Conservation (phyloP, 2,329 filamentous ascomycete species). For the Elsinoe ampelina region DNA sequence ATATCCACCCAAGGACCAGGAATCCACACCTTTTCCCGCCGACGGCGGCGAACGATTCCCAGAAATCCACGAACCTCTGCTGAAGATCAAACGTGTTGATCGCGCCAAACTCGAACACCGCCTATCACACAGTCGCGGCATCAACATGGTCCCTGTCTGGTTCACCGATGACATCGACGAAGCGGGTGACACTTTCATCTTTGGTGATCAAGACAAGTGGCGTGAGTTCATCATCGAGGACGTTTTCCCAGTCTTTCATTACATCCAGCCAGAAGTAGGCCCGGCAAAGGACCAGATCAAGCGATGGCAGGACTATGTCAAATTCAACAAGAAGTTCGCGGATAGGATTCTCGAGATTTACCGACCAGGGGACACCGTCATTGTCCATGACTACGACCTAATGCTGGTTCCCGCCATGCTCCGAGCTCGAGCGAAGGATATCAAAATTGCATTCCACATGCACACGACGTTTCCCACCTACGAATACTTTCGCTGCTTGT, state of each 20-base stretch:
- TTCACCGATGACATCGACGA: constrained; percentile 67
- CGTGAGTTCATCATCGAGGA: constrained; percentile 84
- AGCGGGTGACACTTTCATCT: constrained; percentile 52
- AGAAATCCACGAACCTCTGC: constrained; percentile 42
- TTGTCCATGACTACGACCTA: constrained; percentile 91
- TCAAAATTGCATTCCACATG: constrained; percentile 91
- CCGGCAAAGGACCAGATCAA: constrained; percentile 73
- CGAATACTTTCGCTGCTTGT: constrained; percentile 85
- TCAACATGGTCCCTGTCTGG: constrained; percentile 82
- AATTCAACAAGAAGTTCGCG: constrained; percentile 86
- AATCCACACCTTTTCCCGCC: constrained; percentile 70
- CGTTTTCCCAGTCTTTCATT: constrained; percentile 87
- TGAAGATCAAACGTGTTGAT: constrained; percentile 62
- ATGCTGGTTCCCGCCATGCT: constrained; percentile 82
- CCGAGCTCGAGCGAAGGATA: constrained; percentile 73
- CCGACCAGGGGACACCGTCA: constrained; percentile 83
- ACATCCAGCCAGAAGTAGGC: constrained; percentile 85
- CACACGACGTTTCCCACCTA: constrained; percentile 93
- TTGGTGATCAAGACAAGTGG: constrained; percentile 82
- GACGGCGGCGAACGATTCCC: constrained; percentile 36
- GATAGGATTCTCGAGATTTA: constrained; percentile 81
- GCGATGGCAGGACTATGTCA: constrained; percentile 87
- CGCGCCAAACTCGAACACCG: constrained; percentile 64
- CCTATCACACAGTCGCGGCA: constrained; percentile 61
- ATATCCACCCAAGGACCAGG: constrained; percentile 52